A percentile compares a stretch with the other conserved stretches of the same genome.
Conservation (phyloP, 148 eudicot species). For the Selenicereus undatus region DNA sequence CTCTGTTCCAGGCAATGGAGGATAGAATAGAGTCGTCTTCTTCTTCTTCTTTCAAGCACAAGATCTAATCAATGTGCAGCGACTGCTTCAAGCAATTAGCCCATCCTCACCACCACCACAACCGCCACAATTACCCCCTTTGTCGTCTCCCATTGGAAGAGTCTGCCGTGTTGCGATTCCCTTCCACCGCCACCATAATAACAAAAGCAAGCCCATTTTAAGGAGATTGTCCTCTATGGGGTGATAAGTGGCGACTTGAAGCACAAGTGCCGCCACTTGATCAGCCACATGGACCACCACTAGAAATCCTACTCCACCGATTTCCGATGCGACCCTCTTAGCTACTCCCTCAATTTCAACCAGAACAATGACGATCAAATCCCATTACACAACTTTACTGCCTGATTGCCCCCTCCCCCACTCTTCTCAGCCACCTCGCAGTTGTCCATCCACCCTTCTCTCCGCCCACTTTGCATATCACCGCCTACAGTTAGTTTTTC, state of each 20-base stretch:
- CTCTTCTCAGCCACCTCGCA: neutral
- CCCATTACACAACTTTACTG: conserved; percentile 32
- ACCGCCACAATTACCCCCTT: neutral
- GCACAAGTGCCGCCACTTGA: conserved; percentile 33
- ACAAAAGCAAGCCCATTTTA: neutral
- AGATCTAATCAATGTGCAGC: neutral
- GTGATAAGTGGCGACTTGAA: conserved; percentile 9
- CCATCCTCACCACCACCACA: neutral
- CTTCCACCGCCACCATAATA: too few species aligned
- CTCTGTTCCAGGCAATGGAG: neutral
- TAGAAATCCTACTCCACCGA: conserved; percentile 33
- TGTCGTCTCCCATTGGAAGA: neutral
- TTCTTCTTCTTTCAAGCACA: neutral
- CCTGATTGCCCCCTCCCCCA: conserved; percentile 32
- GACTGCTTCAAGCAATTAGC: neutral
- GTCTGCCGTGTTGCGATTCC: neutral
- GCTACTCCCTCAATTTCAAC: conserved; percentile 47
- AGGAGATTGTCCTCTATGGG: neutral
- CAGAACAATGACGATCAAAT: conserved; percentile 7
- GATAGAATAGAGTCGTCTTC: neutral
- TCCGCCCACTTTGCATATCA: conserved; percentile 1
- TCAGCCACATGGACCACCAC: conserved; percentile 33
- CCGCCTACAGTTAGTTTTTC: conserved; percentile 26
- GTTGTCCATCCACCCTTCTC: neutral
- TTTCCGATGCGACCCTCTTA: conserved; percentile 41